Evolutionary conservation across 2,329 filamentous ascomycete species (phyloP), one percentile per base, ranked within the genome.

Genomic region (Cryphonectria naterciae): DNA sequence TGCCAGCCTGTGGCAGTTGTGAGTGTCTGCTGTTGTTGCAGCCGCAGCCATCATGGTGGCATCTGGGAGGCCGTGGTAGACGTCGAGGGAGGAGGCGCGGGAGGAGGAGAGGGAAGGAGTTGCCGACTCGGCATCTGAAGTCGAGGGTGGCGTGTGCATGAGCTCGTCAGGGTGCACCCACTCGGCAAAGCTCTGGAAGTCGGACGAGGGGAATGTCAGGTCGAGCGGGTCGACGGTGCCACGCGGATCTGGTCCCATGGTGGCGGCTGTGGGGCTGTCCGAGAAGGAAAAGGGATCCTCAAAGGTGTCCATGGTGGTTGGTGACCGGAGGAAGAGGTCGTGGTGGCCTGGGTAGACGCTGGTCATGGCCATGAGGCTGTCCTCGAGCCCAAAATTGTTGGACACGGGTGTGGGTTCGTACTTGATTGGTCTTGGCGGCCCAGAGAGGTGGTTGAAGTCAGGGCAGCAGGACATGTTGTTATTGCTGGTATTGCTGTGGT

Each of bases 141-240:
- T 72, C 52, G 63, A 65, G 25, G 63, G 63, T 5, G 71, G 56
- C 19, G 68, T 70, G 54, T 72, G 71, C 71, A 72, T 62, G 37
- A 72, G 71, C 32, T 70, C 68, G 43, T 72, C 71, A 4, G 68
- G 68, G 19, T 72, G 71, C 8, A 72, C 67, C 71, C 71, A 72
- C 32, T 72, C 71, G 52, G 68, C 63, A 35, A 72, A 72, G 65
- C 62, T 64, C 35, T 70, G 69, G 66, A 70, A 72, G 22, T 70
- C 71, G 25, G 71, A 65, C 54, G 68, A 70, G 54, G 71, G 49
- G 56, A 70, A 72, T 2, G 71, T 68, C 61, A 72, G 63, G 28
- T 72, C 65, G 46, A 70, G 25, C 6, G 71, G 71, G 56, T 72
- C 71, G 46, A 72, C 68, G 54, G 68, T 72, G 5, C 65, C 68